These are phyloP conservation scores for Saccharomycopsis sp. DNA, from an alignment of 805 yeast species.

Conservation along the genomic window DNA sequence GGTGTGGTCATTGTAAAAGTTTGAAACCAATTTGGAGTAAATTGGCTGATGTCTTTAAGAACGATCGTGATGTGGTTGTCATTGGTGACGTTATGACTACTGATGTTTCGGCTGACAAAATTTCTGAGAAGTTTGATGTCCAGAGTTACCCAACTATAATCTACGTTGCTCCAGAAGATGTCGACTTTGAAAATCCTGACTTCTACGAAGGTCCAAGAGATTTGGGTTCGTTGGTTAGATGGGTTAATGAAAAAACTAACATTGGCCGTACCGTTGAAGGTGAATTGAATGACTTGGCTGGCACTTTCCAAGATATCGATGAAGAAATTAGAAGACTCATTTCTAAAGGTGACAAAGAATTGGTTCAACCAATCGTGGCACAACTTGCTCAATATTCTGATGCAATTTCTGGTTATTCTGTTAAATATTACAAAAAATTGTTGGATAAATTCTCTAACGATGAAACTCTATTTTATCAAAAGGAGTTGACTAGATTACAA, in stretches of 20 bases:
- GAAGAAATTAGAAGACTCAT: conserved; percentile 27
- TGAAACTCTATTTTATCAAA: conserved; percentile 33
- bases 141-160: conserved; percentile 46
- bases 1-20: conserved; percentile 49
- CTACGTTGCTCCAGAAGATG: conserved; percentile 35
- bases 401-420: conserved; percentile 21
- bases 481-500: conserved; percentile 39
- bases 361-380: conserved; percentile 32
- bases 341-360: conserved; percentile 23
- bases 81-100: conserved; percentile 40
- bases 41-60: conserved; percentile 39
- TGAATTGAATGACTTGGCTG: conserved; percentile 29
- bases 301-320: conserved; percentile 29
- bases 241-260: conserved; percentile 38
- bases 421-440: conserved; percentile 44
- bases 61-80: conserved; percentile 31
- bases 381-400: conserved; percentile 28
- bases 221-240: conserved; percentile 45
- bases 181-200: conserved; percentile 25
- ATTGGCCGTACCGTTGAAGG: conserved; percentile 34
- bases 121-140: conserved; percentile 35
- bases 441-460: conserved; percentile 39
- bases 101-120: conserved; percentile 36
- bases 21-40: conserved; percentile 41
- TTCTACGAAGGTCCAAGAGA: conserved; percentile 36